Evolutionary conservation across 2,329 filamentous ascomycete species (phyloP), one percentile per base, ranked within the genome.

Genomic region (Aspergillus aculeatinus): DNA sequence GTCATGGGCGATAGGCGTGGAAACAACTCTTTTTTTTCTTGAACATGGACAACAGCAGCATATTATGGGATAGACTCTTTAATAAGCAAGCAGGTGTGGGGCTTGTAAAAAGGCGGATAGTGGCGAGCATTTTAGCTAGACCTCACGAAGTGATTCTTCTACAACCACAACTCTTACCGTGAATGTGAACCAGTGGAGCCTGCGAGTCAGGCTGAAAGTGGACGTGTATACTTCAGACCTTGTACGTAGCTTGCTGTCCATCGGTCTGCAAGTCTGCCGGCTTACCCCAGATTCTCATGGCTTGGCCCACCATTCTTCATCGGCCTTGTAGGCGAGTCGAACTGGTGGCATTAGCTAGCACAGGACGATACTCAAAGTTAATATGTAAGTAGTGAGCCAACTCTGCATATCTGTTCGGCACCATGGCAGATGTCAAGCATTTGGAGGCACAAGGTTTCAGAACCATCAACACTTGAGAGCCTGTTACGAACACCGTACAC

Each of bases 61-160:
- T 31, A 27, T 14, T 51, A 54, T 58, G 19, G 48, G 14, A 58
- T 54, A 49, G 42, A 58, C 39, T 58, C 35, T 42, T 54, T 58
- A 58, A 58, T 54, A 53, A 35, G 39, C 48, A 44, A 33, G 4
- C 53, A 31, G 44, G 16, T 29, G 27, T 48, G 33, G 53, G 44
- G 53, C 27, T 51, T 57, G 27, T 51, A 33, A 42, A 33, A 29
- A 57, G 55, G 27, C 25, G 48, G 50, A 49, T 19, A 23, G 53
- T 21, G 25, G 14, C 21, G 16, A 44, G 16, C 14, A 44, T 44
- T 19, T 44, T 44, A 44, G 39, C 16, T 44, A 44, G 39, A 44
- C 39, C 39, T 19, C 16, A 16, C 39, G 14, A 35, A 12, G 33
- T 16, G 33, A 16, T 16, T 16, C 11, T 16, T 6, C 4, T 16